Base-by-base conservation (phyloP, 106 monocot genomes). In the Allium sativum region DNA sequence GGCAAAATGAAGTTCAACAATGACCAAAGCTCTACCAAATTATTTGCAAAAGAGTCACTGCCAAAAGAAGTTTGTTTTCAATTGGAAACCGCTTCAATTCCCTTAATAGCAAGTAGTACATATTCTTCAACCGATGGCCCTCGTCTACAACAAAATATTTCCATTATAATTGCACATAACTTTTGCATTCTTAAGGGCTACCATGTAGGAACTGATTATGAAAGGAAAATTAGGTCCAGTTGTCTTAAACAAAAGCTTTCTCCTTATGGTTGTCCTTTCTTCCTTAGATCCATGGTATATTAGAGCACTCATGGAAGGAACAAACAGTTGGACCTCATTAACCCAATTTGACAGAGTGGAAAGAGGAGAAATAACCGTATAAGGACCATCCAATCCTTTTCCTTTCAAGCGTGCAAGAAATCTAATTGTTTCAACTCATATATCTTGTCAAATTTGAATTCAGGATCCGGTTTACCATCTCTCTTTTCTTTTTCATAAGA, bases 21-120 rank as follows among this genome's bases (percentile, higher is more conserved):
- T 19, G 96, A 96, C 96, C 96, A 96, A 54, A 96, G 78, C 48
- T 96, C 96, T 54, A 91, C 84, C 64, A 96, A 77, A 61, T 92
- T 96, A 65, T 96, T 96, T 96, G 96, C 52, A 96, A 66, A 20
- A 91, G 96, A 57, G 96, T 96, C 75, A 91, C 96, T 55, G 96
- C 91, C n/a, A 96, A 72, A 54, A 96, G 91, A 68, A 96, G 96
- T 59, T 96, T 96, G 64, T 96, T 96, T 62, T 96, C 96, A 50
- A 91, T 91, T 64, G 84, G 81, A 61, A 96, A 55, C 42, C 82
- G 84, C 56, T 76, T 82, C 13, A 96, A 44, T 61, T 87, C 79
- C 61, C 68, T 79, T 54, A 96, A 56, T 60, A 96, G 50, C 10
- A 74, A 16, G 72, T 91, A 91, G 18, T 96, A 88, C 22, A 70